These are phyloP conservation scores for Fusarium paranaense DNA, from an alignment of 2,329 filamentous ascomycete species.

Conservation along the genomic window DNA sequence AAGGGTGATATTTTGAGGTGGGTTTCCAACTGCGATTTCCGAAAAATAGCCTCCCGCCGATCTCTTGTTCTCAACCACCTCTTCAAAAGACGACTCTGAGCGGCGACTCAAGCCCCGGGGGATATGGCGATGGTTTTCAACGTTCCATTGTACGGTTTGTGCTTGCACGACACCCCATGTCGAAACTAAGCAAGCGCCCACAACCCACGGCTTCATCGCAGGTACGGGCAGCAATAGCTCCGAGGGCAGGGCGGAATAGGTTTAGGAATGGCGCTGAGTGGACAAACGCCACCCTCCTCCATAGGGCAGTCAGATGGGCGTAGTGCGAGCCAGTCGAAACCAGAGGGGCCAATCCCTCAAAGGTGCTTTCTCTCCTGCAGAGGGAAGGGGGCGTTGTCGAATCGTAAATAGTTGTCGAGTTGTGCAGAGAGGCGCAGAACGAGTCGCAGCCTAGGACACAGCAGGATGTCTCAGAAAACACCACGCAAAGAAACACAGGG, in stretches of 20 bases:
- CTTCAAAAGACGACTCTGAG: constrained; percentile 53
- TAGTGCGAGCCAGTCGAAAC: constrained; percentile 20
- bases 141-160: constrained; percentile 61
- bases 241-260: constrained; percentile 8
- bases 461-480: constrained; percentile 37
- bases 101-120: constrained; percentile 51
- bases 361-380: neutral
- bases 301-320: constrained; percentile 33
- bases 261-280: constrained; percentile 35
- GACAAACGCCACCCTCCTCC: constrained; percentile 40
- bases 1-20: constrained; percentile 65
- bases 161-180: constrained; percentile 38
- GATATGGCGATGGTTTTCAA: constrained; percentile 53
- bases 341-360: constrained; percentile 7
- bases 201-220: constrained; percentile 42
- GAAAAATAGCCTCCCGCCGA: constrained; percentile 65
- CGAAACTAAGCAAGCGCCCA: constrained; percentile 37
- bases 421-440: constrained; percentile 18
- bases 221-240: constrained; percentile 6
- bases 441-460: constrained; percentile 24
- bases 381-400: neutral
- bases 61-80: constrained; percentile 58
- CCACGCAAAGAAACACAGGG: constrained; percentile 30
- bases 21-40: constrained; percentile 67
- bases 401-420: constrained; percentile 1